A percentile compares a stretch with the other conserved stretches of the same genome.
phyloP scores from a whole-genome alignment of 371 early-diverging fungal species.

The Chytridium lagenaria region DNA sequence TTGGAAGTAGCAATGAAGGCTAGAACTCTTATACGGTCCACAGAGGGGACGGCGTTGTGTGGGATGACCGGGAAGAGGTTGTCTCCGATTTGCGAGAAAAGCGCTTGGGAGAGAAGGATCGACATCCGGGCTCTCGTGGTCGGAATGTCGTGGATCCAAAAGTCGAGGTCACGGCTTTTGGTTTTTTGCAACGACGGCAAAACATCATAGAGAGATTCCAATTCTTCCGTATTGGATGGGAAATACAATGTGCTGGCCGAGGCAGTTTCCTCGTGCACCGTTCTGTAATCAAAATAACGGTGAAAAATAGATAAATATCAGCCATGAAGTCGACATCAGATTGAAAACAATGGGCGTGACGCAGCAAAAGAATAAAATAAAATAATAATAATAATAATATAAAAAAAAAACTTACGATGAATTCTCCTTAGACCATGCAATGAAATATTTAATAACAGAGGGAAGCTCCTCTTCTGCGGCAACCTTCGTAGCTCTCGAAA shows the following conservation, averaged over 20 bases:
- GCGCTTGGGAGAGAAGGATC: background rate
- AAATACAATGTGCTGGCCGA: background rate
- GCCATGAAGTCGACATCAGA: too few species aligned
- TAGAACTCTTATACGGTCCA: background rate
- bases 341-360: too few species aligned
- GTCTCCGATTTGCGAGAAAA: background rate
- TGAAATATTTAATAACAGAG: background rate
- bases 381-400: background rate
- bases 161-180: background rate
- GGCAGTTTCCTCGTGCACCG: background rate
- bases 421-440: background rate
- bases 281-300: too few species aligned
- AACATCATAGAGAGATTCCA: background rate
- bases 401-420: background rate
- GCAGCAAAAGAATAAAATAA: too few species aligned
- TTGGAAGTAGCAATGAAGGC: background rate
- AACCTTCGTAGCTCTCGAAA: too few species aligned
- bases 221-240: background rate
- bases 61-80: background rate
- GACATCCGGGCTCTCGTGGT: background rate
- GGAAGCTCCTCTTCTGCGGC: too few species aligned
- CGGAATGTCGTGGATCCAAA: background rate
- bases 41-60: background rate
- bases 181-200: background rate
- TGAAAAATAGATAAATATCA: too few species aligned